phyloP scores from a whole-genome alignment of 345 rosid genomes.

The thale cress (Arabidopsis thaliana) region TAIR10.1 NC_003076.8:272501-273000 shows the following conservation, averaged over 20 bases:
- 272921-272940: not conserved
- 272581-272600: not conserved
- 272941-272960: conserved; percentile 15
- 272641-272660: too few species aligned
- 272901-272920: not conserved
- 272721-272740: not conserved
- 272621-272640: not conserved
- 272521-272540: not conserved
- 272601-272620: not conserved
- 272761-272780: not conserved
- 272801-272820: not conserved
- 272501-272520: not conserved
- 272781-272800: not conserved
- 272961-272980: not conserved
- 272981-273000: conserved; percentile 3
- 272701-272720: not conserved
- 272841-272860: too few species aligned
- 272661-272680: not conserved
- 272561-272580: not conserved
- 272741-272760: not conserved
- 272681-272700: too few species aligned
- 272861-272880: too few species aligned
- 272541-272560: not conserved
- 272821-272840: too few species aligned
- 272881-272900: not conserved